phyloP scores from a whole-genome alignment of 768 basidiomycete genomes.

The Boletus pseudo-olivaceus region DNA sequence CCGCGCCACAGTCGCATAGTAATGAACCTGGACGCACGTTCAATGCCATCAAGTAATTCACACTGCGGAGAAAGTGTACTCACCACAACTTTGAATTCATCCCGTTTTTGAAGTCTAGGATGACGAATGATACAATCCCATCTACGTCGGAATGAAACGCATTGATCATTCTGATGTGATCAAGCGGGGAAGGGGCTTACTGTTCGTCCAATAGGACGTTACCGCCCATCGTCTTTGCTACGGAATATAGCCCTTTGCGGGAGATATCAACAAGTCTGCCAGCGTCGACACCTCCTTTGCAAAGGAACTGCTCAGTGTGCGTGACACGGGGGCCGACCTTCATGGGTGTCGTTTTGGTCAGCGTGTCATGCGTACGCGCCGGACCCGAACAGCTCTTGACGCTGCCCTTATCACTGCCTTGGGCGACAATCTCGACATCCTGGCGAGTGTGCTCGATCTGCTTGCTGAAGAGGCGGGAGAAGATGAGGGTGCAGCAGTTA shows the following conservation, averaged over 20 bases:
- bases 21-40: constrained; percentile 29
- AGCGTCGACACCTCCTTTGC: constrained; percentile 36
- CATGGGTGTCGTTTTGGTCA: constrained; percentile 23
- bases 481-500: constrained; percentile 19
- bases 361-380: constrained; percentile 25
- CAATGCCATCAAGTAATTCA: constrained; percentile 8
- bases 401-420: constrained; percentile 22
- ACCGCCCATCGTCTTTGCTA: constrained; percentile 34
- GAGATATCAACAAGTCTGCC: constrained; percentile 32
- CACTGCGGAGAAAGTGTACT: constrained; percentile 7
- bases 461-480: constrained; percentile 23
- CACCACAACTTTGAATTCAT: constrained; percentile 35
- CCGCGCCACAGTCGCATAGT: constrained; percentile 36
- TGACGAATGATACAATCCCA: constrained; percentile 37
- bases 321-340: constrained; percentile 32
- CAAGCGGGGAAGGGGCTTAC: constrained; percentile 24
- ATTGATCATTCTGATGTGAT: constrained; percentile 17
- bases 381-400: constrained; percentile 35
- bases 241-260: constrained; percentile 30
- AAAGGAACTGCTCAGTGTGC: constrained; percentile 35
- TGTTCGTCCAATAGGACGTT: constrained; percentile 37
- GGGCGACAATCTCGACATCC: constrained; percentile 19
- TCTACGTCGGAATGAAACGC: constrained; percentile 19
- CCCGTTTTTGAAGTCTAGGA: constrained; percentile 27
- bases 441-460: constrained; percentile 18